Conservation (phyloP, 169 alveolate genomes). For the Eimeria praecox region DNA sequence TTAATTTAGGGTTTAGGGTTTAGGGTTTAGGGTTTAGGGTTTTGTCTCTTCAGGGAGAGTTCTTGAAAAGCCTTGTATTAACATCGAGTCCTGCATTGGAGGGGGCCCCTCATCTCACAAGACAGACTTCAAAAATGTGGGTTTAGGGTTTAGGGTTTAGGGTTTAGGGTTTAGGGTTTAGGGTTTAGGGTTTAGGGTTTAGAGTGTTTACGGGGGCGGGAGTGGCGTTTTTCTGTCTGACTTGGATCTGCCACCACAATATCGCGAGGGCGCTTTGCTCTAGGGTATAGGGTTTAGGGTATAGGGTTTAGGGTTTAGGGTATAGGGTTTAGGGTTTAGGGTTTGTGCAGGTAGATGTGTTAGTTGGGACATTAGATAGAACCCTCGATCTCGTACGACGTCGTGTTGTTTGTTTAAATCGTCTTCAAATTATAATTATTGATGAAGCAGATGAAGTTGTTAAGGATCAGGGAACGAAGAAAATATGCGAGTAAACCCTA, state of each 20-base stretch:
- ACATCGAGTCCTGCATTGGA: not conserved
- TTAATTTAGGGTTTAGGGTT: not conserved
- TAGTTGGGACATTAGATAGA: not conserved
- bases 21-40: not conserved
- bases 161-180: conserved; percentile 20
- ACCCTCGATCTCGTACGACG: not conserved
- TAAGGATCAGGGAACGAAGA: conserved; percentile 19
- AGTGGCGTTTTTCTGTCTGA: too few relatives aligned
- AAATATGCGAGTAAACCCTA: not conserved
- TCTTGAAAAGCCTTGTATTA: not conserved
- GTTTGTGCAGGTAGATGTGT: not conserved
- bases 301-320: not conserved
- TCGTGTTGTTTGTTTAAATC: not conserved
- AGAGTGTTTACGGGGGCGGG: not conserved
- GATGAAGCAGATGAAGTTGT: conserved; percentile 17
- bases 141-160: conserved; percentile 13
- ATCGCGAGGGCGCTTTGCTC: not conserved
- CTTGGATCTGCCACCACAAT: too few relatives aligned
- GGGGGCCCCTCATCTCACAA: not conserved
- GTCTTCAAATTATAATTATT: not conserved
- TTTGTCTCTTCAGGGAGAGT: not conserved
- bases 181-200: conserved; percentile 7
- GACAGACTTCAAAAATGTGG: not conserved
- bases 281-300: not conserved
- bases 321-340: not conserved